phyloP scores from a whole-genome alignment of 257 asterid genomes.

The Solanum corneliomulleri region DNA sequence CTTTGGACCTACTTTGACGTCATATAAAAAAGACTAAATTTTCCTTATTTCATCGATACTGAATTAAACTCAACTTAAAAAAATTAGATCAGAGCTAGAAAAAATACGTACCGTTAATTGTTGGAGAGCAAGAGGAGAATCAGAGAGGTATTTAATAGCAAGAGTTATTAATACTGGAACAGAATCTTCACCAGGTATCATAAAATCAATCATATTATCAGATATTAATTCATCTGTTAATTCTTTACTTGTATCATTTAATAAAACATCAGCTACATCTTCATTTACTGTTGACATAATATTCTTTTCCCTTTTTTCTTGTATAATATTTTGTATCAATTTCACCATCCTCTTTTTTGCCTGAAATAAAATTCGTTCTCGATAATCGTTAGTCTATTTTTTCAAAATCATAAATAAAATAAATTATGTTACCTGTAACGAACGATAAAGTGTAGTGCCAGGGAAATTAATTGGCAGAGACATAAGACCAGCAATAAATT shows the following conservation, averaged over 20 bases:
- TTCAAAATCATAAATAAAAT: background rate
- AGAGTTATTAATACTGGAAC: constrained; percentile 85
- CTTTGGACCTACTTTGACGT: background rate
- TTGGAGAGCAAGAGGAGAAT: constrained; percentile 58
- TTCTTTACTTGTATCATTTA: constrained; percentile 40
- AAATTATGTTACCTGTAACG: constrained; percentile 45
- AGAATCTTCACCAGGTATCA: constrained; percentile 97
- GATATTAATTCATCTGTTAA: constrained; percentile 62
- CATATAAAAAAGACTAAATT: background rate
- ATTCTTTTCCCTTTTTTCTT: constrained; percentile 27
- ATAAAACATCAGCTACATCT: constrained; percentile 62
- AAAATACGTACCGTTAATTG: constrained; percentile 40
- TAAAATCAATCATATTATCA: constrained; percentile 72
- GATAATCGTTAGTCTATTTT: background rate
- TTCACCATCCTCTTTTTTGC: constrained; percentile 73
- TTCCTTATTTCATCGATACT: background rate
- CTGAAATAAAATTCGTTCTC: constrained; percentile 12
- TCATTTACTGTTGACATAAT: constrained; percentile 2
- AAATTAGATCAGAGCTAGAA: background rate
- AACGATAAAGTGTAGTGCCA: constrained; percentile 69
- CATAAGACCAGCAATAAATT: constrained; percentile 88
- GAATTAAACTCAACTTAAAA: accelerated
- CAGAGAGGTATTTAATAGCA: constrained; percentile 73
- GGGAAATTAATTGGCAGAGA: constrained; percentile 75
- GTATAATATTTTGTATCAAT: constrained; percentile 49